Percentiles rank a stretch among this genome's conserved stretches.
phyloP scores from a whole-genome alignment of 805 yeast genomes.

The Tetrapisispora taiwanensis region DNA sequence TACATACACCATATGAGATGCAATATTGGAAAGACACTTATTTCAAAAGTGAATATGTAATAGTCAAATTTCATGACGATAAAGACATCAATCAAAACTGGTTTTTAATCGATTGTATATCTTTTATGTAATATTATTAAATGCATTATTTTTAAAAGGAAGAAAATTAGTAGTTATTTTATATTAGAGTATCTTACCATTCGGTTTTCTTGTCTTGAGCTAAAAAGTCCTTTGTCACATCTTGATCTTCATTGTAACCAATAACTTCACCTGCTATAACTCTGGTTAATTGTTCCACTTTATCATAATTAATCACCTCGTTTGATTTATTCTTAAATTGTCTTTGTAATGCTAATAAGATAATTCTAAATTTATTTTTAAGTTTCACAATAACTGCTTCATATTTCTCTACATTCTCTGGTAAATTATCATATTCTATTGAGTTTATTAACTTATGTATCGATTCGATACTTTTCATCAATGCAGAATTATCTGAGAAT shows the following conservation, averaged over 20 bases:
- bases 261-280: conserved; percentile 24
- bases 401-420: conserved; percentile 43
- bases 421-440: conserved; percentile 38
- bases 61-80: conserved; percentile 28
- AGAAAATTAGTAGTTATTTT: too few species aligned
- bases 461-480: conserved; percentile 15
- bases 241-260: conserved; percentile 24
- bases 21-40: conserved; percentile 41
- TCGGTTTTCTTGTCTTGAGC: conserved; percentile 19
- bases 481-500: conserved; percentile 6
- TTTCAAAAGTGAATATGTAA: conserved; percentile 36
- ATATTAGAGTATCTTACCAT: too few species aligned
- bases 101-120: conserved; percentile 18
- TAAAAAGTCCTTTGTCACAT: conserved; percentile 7
- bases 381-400: conserved; percentile 46
- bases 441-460: conserved; percentile 23
- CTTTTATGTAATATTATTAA: conserved; percentile 13
- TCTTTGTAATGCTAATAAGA: conserved; percentile 31
- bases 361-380: conserved; percentile 49
- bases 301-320: conserved; percentile 26
- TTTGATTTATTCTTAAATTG: conserved; percentile 4
- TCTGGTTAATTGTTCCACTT: conserved; percentile 27
- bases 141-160: not conserved
- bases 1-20: conserved; percentile 45
- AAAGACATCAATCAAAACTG: conserved; percentile 17